Percentiles rank a stretch among this genome's conserved stretches.
These are phyloP conservation scores for Colletotrichum tropicale DNA, from an alignment of 2,329 filamentous ascomycete species.

Conservation along the genomic window DNA sequence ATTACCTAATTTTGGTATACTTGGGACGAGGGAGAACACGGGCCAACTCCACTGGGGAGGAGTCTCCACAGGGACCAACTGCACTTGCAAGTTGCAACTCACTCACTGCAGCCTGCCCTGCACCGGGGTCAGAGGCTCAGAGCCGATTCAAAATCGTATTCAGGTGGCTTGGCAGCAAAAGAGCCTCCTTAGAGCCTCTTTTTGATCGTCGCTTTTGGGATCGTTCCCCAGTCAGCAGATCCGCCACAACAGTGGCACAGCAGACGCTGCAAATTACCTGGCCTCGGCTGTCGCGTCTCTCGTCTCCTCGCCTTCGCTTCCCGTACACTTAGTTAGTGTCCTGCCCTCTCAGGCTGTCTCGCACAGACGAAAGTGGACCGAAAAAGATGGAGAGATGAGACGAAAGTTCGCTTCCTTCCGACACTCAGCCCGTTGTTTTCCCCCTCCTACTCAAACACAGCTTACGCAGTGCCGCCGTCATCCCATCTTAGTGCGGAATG, in stretches of 20 bases:
- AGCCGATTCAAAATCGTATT: background rate
- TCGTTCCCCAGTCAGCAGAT: background rate
- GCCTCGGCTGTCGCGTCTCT: constrained; percentile 4
- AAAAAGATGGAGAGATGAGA: background rate
- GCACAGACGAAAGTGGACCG: background rate
- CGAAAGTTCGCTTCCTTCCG: constrained; percentile 11
- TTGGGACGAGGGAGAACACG: background rate
- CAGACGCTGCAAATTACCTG: background rate
- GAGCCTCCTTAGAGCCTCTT: background rate
- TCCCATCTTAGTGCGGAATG: background rate
- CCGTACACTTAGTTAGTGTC: background rate
- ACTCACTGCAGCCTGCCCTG: background rate
- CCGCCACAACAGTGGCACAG: constrained; percentile 4
- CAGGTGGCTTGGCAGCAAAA: background rate
- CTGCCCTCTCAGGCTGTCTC: background rate
- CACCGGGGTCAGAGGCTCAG: background rate
- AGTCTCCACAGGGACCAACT: background rate
- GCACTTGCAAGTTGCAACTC: background rate
- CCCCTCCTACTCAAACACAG: constrained; percentile 10
- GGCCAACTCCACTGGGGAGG: background rate
- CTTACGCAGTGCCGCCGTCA: background rate
- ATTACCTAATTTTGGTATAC: constrained; percentile 14
- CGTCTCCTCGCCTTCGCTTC: background rate
- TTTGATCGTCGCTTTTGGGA: background rate
- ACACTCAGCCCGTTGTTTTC: background rate